Conservation (phyloP, 805 yeast species). For the Candida pini region DNA sequence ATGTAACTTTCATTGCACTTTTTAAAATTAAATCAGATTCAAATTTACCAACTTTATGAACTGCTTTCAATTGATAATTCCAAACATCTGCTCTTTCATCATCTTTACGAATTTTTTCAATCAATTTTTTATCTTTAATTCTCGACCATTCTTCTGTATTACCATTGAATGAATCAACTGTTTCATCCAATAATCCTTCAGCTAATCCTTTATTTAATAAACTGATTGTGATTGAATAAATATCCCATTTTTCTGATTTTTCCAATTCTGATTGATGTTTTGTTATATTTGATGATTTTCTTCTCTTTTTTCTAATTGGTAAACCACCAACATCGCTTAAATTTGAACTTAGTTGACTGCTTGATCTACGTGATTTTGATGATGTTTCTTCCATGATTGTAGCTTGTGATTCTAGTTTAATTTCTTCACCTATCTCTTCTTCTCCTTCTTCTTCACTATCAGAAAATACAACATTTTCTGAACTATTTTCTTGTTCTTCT, state of each 20-base stretch:
- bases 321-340: neutral
- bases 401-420: neutral
- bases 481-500: neutral
- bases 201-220: conserved; percentile 20
- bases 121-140: conserved; percentile 8
- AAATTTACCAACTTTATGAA: conserved; percentile 12
- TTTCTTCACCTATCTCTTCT: neutral
- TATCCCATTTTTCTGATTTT: conserved; percentile 18
- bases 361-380: neutral
- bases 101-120: conserved; percentile 7
- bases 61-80: conserved; percentile 21
- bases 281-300: neutral
- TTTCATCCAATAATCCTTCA: conserved; percentile 19
- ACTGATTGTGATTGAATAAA: conserved; percentile 21
- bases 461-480: too few relatives aligned
- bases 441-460: too few relatives aligned
- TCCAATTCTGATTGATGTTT: conserved; percentile 3
- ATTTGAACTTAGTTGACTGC: neutral
- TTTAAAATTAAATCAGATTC: conserved; percentile 19
- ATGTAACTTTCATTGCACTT: conserved; percentile 15
- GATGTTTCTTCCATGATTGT: neutral
- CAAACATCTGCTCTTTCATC: conserved; percentile 22
- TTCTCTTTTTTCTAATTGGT: neutral
- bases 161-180: conserved; percentile 18
- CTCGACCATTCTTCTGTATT: conserved; percentile 28